phyloP scores from a whole-genome alignment of 1,284 basidiomycete genomes.

The Golubevia pallescens region DNA sequence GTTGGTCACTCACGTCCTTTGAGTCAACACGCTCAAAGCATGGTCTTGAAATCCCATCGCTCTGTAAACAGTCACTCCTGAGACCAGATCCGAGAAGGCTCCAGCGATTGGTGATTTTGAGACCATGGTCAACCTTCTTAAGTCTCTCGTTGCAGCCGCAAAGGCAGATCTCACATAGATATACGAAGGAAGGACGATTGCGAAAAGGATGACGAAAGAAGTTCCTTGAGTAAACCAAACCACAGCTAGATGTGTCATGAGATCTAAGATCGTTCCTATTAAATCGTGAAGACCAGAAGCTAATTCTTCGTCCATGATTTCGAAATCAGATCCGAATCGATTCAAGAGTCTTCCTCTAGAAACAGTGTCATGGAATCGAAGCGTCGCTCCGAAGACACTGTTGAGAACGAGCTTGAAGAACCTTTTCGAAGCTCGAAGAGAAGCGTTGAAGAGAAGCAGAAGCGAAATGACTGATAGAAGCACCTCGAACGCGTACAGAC shows the following conservation, averaged over 20 bases:
- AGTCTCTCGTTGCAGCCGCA: neutral
- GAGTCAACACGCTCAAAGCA: neutral
- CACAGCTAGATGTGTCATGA: neutral
- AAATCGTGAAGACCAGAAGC: neutral
- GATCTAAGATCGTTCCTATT: neutral
- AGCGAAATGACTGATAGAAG: no score
- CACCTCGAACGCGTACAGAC: neutral
- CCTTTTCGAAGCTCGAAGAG: constrained; percentile 42
- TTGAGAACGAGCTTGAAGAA: constrained; percentile 42
- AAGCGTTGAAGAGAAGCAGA: constrained; percentile 6
- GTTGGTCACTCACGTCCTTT: neutral
- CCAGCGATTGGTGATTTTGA: neutral
- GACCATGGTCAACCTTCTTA: neutral
- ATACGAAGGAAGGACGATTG: constrained; percentile 1
- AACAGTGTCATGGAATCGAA: constrained; percentile 44
- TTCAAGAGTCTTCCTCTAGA: constrained; percentile 50
- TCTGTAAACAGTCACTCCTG: neutral
- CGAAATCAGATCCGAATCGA: constrained; percentile 50
- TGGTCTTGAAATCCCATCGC: neutral
- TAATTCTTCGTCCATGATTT: constrained; percentile 35
- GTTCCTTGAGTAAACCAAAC: neutral
- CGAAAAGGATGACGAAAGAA: neutral
- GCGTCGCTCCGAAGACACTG: constrained; percentile 41
- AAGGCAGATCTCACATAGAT: neutral
- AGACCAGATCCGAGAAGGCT: neutral